Base-by-base conservation (phyloP, 345 rosid species). In the Passiflora organensis region DNA sequence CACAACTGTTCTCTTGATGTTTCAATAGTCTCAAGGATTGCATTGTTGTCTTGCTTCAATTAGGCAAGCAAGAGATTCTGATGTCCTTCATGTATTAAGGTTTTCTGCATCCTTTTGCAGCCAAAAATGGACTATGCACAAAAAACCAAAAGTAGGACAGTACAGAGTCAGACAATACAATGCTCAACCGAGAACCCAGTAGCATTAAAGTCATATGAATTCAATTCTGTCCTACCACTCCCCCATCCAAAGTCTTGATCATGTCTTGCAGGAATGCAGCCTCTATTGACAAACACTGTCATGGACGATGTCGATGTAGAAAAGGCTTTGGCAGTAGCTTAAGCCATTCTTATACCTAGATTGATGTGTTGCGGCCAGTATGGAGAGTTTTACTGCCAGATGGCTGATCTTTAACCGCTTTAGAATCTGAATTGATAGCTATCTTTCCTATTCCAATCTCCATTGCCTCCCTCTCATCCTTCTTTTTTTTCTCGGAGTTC, bases 381-480 rank as follows among this genome's bases (percentile, higher is more conserved):
- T 65, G 36, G 73, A 46, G 10, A 70, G 28, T 64, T 70, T 77
- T 48, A 48, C 32, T 28, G 43, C 55, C 45, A 48, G 73, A 74
- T 13, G 63, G 48, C 48, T 68, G 22, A 67, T 69, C 77, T 66
- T 74, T 67, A 53, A 47, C 55, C 16, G 66, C 51, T 53, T 73
- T 68, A 2, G 75, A 58, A 66, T 76, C 80, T 46, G 66, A 62
- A 65, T 28, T 75, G 65, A 85, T 78, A 50, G 81, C 74, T 55
- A 85, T 75, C 55, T 77, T 82, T 22, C 84, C 80, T 42, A 85
- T 53, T 23, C 89, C 81, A 23, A 51, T 71, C 57, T 82, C 89
- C 73, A 85, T 61, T 10, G 76, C 84, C 64, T 80, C 86, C 66
- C 63, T 80, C 67, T 74, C 86, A 62, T 79, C 78, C 32, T 43